Percentiles rank a stretch among this genome's conserved stretches.
phyloP scores from a whole-genome alignment of 768 basidiomycete genomes.

The Stropharia rugosoannulata region DNA sequence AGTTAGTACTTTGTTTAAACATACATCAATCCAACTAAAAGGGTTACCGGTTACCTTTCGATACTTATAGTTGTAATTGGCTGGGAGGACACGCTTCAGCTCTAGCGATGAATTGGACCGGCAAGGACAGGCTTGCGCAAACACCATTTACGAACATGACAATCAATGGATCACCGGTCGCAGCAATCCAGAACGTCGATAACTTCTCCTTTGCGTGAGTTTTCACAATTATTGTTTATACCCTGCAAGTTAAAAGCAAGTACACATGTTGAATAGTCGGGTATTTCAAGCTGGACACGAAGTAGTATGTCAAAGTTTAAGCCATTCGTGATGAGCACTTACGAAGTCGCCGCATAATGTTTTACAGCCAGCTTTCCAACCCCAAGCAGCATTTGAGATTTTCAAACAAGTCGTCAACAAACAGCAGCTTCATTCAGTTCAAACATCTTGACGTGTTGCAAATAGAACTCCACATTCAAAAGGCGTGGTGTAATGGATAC shows the following conservation, averaged over 20 bases:
- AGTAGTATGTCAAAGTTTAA: slow-evolving; percentile 42
- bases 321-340: neutral
- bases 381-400: slow-evolving; percentile 54
- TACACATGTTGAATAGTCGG: slow-evolving; percentile 31
- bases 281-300: slow-evolving; percentile 61
- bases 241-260: neutral
- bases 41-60: no score
- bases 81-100: slow-evolving; percentile 42
- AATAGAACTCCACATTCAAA: no score
- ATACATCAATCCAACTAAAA: neutral
- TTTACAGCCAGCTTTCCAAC: slow-evolving; percentile 59
- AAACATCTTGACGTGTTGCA: no score
- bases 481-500: no score
- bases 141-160: slow-evolving; percentile 55
- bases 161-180: slow-evolving; percentile 48
- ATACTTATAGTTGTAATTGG: slow-evolving; percentile 47
- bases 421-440: slow-evolving; percentile 54
- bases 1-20: slow-evolving; percentile 29
- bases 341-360: neutral
- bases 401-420: slow-evolving; percentile 53
- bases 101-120: slow-evolving; percentile 45
- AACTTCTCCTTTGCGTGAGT: slow-evolving; percentile 69
- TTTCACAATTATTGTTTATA: neutral
- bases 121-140: slow-evolving; percentile 34
- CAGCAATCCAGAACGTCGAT: slow-evolving; percentile 62